phyloP scores from a whole-genome alignment of 23 red algal genomes.

The Gracilaria domingensis region DNA sequence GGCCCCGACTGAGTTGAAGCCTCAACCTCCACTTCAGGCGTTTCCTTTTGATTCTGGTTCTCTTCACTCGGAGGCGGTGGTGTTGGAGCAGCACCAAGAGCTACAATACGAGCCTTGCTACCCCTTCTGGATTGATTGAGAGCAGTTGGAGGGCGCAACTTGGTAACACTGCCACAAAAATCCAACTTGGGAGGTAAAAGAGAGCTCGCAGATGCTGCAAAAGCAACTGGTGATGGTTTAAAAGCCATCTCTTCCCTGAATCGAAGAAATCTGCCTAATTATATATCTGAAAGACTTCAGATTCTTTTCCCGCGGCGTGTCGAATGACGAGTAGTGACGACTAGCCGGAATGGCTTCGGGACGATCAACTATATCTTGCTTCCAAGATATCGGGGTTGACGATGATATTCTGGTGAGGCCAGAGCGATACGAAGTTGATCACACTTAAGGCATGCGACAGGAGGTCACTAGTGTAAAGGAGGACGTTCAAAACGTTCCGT shows the following conservation, averaged over 20 bases:
- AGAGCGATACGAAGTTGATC: too few relatives aligned
- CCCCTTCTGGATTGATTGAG: background rate
- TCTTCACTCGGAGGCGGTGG: conserved; percentile 50
- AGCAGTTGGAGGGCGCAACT: background rate
- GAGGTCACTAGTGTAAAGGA: too few relatives aligned
- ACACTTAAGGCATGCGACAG: too few relatives aligned
- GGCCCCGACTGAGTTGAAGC: conserved; percentile 14
- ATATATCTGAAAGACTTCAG: background rate
- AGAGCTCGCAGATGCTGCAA: conserved; percentile 1
- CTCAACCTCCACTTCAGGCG: conserved; percentile 31
- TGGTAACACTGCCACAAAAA: background rate
- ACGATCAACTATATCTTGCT: too few relatives aligned
- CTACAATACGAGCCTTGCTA: conserved; percentile 47
- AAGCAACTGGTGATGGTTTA: background rate
- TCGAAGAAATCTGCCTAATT: background rate
- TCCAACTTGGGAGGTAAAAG: background rate
- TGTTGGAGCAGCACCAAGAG: conserved; percentile 24
- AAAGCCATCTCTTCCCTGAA: background rate
- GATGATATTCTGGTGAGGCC: too few relatives aligned
- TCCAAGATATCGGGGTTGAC: too few relatives aligned
- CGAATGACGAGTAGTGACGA: too few relatives aligned
- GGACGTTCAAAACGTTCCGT: too few relatives aligned
- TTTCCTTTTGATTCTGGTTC: conserved; percentile 6
- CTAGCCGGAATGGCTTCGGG: too few relatives aligned
- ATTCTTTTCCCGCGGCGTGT: background rate